These are phyloP conservation scores for Atalantia buxifolia DNA, from an alignment of 345 rosid genomes.

Conservation along the genomic window DNA sequence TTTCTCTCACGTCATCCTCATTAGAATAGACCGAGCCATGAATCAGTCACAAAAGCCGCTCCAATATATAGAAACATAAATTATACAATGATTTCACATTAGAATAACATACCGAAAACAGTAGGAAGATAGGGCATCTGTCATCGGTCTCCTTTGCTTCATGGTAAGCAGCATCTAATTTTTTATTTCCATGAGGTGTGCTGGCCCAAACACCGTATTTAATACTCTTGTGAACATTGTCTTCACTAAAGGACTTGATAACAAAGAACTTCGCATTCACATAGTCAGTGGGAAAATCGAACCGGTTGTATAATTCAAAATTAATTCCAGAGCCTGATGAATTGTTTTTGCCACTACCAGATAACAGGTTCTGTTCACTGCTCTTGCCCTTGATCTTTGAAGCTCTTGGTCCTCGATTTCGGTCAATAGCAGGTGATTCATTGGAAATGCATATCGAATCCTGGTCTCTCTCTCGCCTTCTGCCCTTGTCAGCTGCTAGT, in stretches of 20 bases:
- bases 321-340: conserved; percentile 30
- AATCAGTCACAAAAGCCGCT: not conserved
- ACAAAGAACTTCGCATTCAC: conserved; percentile 62
- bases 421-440: conserved; percentile 47
- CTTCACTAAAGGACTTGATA: conserved; percentile 80
- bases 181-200: conserved; percentile 74
- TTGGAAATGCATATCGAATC: conserved; percentile 33
- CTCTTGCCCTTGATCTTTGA: conserved; percentile 48
- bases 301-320: conserved; percentile 38
- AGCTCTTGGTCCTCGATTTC: conserved; percentile 71
- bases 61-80: not conserved
- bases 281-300: conserved; percentile 51
- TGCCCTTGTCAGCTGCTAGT: conserved; percentile 40
- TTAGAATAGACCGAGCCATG: not conserved
- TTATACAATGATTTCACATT: not conserved
- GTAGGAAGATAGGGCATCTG: conserved; percentile 55
- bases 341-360: conserved; percentile 33
- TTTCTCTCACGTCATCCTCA: not conserved
- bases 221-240: conserved; percentile 73
- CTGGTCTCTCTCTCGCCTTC: conserved; percentile 54
- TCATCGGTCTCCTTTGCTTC: conserved; percentile 51
- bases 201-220: conserved; percentile 77
- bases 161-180: conserved; percentile 59
- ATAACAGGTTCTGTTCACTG: conserved; percentile 25
- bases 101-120: conserved; percentile 52